Evolutionary conservation across 78 protist genomes (phyloP).

Genomic region (Dictyostelium firmibasis): DNA sequence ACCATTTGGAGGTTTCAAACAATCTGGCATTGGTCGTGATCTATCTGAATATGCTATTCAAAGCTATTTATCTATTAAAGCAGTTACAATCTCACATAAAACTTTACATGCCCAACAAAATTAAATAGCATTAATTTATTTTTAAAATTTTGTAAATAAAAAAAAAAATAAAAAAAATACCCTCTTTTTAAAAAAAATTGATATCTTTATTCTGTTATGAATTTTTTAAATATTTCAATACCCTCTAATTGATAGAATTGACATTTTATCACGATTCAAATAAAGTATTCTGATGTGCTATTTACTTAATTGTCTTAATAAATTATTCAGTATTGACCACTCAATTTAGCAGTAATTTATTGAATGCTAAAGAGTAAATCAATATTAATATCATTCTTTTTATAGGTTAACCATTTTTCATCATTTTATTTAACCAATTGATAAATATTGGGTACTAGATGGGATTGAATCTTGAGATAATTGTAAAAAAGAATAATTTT

Average conservation of each 20-base stretch:
- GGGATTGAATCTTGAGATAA: too few relatives aligned
- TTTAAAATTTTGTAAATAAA: too few relatives aligned
- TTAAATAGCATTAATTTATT: too few relatives aligned
- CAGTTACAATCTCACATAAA: conserved; percentile 29
- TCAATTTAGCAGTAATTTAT: background rate
- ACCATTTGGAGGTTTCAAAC: conserved; percentile 65
- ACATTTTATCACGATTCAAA: background rate
- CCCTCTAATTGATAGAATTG: conserved; percentile 25
- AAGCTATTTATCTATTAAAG: conserved; percentile 9
- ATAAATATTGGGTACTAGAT: too few relatives aligned
- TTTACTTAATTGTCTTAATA: conserved; percentile 18
- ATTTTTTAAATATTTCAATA: conserved; percentile 9
- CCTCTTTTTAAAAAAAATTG: too few relatives aligned
- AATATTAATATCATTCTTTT: conserved; percentile 12
- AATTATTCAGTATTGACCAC: too few relatives aligned
- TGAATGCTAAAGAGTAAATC: conserved; percentile 18
- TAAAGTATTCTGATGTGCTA: background rate
- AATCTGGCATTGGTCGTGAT: conserved; percentile 53
- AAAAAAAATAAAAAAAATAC: too few relatives aligned
- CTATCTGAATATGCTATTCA: conserved; percentile 39
- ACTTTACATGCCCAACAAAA: background rate
- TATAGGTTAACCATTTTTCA: conserved; percentile 27
- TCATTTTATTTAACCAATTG: too few relatives aligned
- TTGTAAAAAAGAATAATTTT: too few relatives aligned
- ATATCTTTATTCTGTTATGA: too few relatives aligned